phyloP scores from a whole-genome alignment of 2,329 filamentous ascomycete species.

The Fusarium sulawesiense region DNA sequence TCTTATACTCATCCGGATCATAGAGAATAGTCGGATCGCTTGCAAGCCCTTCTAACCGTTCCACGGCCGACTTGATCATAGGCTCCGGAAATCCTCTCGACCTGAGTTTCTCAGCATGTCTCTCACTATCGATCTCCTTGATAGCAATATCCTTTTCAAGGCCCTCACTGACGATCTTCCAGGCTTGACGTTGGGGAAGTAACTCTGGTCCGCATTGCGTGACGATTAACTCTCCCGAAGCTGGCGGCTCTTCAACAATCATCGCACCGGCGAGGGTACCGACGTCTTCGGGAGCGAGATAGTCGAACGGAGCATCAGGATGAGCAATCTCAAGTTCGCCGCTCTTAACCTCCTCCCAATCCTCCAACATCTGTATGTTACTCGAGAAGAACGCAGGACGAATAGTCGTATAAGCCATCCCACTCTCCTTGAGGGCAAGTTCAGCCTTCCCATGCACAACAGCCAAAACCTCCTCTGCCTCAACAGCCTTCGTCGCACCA shows the following conservation, averaged over 20 bases:
- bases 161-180: background rate
- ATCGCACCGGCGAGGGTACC: constrained; percentile 4
- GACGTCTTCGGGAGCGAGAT: constrained; percentile 26
- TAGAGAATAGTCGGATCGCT: background rate
- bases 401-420: background rate
- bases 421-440: constrained; percentile 7
- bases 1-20: background rate
- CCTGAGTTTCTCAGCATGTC: background rate
- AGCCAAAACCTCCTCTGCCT: background rate
- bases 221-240: background rate
- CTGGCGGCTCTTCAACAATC: background rate
- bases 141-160: background rate
- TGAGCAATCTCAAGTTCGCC: background rate
- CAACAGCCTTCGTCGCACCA: background rate
- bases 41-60: background rate
- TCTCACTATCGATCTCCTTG: constrained; percentile 2
- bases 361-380: constrained; percentile 9
- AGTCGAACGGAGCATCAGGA: constrained; percentile 8
- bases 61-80: background rate
- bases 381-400: constrained; percentile 21
- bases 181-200: background rate
- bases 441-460: constrained; percentile 15
- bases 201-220: constrained; percentile 17
- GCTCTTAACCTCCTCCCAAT: background rate
- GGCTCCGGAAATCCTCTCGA: background rate